Conservation (phyloP, 225 moss, liverwort and hornwort genomes). For the Straminergon stramineum region DNA sequence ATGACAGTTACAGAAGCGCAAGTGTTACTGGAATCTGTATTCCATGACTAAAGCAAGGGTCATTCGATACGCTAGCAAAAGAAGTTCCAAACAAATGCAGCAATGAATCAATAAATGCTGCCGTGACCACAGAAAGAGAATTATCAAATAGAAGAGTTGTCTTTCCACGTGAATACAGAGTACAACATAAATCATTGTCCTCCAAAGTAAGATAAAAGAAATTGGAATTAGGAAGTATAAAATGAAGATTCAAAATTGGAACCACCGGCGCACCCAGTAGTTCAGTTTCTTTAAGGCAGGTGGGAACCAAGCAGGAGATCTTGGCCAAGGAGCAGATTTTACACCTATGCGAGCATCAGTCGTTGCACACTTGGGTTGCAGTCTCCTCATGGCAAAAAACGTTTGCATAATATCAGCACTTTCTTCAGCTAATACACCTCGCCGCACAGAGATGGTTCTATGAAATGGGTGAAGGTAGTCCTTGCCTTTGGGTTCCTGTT, state of each 20-base stretch:
- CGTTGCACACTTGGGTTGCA: slow-evolving; percentile 15
- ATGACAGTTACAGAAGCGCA: neutral
- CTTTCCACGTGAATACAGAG: neutral
- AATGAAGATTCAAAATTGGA: slow-evolving; percentile 4
- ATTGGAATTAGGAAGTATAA: neutral
- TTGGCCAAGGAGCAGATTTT: slow-evolving; percentile 15
- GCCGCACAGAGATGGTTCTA: slow-evolving; percentile 23
- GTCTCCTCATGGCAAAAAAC: slow-evolving; percentile 34
- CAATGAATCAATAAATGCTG: neutral
- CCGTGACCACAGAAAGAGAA: neutral
- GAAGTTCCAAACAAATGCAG: neutral
- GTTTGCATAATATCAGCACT: slow-evolving; percentile 31
- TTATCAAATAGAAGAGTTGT: neutral
- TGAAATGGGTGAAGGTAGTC: slow-evolving; percentile 34
- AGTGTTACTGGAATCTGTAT: neutral
- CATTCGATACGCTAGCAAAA: neutral
- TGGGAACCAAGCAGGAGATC: slow-evolving; percentile 14
- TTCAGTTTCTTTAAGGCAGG: slow-evolving; percentile 15
- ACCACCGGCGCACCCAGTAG: slow-evolving; percentile 14
- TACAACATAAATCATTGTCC: neutral
- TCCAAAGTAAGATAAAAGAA: neutral
- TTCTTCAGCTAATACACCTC: slow-evolving; percentile 22
- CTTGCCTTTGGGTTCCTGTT: slow-evolving; percentile 10
- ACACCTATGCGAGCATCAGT: neutral
- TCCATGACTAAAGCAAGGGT: neutral